Evolutionary conservation across 257 asterid genomes (phyloP).

Genomic region (Gentiana macrophylla): DNA sequence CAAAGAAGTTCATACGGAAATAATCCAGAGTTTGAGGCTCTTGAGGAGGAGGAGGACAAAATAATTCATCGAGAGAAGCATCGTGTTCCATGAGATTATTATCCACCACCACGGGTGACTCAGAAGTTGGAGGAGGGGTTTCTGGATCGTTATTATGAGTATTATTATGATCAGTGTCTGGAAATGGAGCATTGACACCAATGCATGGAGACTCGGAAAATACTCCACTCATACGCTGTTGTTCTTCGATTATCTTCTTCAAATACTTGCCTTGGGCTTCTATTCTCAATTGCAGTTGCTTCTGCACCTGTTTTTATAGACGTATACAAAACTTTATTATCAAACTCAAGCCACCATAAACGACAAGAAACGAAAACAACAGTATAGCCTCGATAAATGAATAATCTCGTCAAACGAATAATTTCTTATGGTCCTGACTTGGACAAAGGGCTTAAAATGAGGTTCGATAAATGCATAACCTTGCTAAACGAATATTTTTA

Average conservation of each 20-base stretch:
- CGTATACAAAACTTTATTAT: neutral
- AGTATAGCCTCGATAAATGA: no score
- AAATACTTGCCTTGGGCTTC: slow-evolving; percentile 97
- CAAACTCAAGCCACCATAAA: no score
- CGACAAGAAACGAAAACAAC: no score
- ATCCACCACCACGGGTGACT: slow-evolving; percentile 35
- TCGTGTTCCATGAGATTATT: slow-evolving; percentile 31
- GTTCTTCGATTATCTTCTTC: slow-evolving; percentile 90
- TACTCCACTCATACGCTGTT: slow-evolving; percentile 66
- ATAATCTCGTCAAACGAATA: neutral
- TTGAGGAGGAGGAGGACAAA: slow-evolving; percentile 22
- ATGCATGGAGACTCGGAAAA: slow-evolving; percentile 48
- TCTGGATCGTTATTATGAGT: slow-evolving; percentile 49
- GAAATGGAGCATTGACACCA: slow-evolving; percentile 33
- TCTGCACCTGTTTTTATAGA: slow-evolving; percentile 49
- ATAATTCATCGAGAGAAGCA: slow-evolving; percentile 52
- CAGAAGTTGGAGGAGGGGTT: slow-evolving; percentile 73
- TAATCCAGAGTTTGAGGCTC: slow-evolving; percentile 78
- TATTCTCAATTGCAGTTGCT: slow-evolving; percentile 75
- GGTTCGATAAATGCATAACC: no score
- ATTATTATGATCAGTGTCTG: slow-evolving; percentile 38
- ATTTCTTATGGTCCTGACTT: no score
- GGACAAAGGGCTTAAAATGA: no score
- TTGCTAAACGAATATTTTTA: no score
- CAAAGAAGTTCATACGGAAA: slow-evolving; percentile 27